Conservation (phyloP, 2,329 filamentous ascomycete genomes). For the Colletotrichum sp. region DNA sequence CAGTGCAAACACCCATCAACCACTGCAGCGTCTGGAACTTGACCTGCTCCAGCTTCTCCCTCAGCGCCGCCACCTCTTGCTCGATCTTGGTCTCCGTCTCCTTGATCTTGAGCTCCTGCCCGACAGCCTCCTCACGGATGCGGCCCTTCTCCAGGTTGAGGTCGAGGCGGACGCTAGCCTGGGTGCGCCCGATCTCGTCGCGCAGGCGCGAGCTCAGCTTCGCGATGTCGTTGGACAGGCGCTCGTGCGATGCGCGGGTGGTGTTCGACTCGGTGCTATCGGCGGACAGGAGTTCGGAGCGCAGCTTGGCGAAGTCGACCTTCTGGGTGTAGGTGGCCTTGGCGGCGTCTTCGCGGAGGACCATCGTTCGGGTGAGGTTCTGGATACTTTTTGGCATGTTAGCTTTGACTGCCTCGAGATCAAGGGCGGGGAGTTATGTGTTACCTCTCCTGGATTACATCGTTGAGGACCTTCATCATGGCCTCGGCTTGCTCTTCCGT, state of each 20-base stretch:
- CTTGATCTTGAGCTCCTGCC: slow-evolving; percentile 97
- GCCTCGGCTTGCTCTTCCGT: slow-evolving; percentile 94
- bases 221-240: slow-evolving; percentile 90
- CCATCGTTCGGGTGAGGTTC: slow-evolving; percentile 97
- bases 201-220: slow-evolving; percentile 89
- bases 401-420: background rate
- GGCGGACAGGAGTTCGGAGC: slow-evolving; percentile 89
- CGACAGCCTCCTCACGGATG: slow-evolving; percentile 94
- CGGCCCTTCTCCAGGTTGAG: slow-evolving; percentile 96
- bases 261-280: slow-evolving; percentile 91
- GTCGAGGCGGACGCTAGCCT: slow-evolving; percentile 90
- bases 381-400: slow-evolving; percentile 71
- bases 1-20: slow-evolving; percentile 86
- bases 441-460: slow-evolving; percentile 94
- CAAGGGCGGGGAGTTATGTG: too few species aligned
- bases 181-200: slow-evolving; percentile 93
- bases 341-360: slow-evolving; percentile 90
- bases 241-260: slow-evolving; percentile 88
- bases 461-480: slow-evolving; percentile 98
- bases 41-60: slow-evolving; percentile 93
- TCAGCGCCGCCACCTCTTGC: slow-evolving; percentile 89
- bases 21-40: slow-evolving; percentile 99
- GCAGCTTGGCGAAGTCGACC: slow-evolving; percentile 96
- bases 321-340: slow-evolving; percentile 85
- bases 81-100: slow-evolving; percentile 99